Evolutionary conservation across 1,139 yeast species (phyloP), one percentile per base, ranked within the genome.

Genomic region (Pneumocystis carinii): DNA sequence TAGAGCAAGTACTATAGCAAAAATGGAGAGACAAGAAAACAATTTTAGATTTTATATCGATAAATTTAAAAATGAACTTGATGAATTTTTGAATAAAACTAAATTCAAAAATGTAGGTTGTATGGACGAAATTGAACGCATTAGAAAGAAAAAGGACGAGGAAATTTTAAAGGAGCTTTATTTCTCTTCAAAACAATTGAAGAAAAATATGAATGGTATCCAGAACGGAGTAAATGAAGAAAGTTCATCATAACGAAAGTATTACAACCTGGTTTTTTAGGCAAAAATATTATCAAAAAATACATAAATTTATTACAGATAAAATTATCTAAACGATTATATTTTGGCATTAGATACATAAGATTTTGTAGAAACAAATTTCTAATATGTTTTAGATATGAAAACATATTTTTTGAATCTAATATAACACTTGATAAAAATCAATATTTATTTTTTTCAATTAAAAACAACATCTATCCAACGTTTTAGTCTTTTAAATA

Each of bases 51-150:
- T 84, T 68, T 75, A 83, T 68, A 77, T 78, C 61, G 69, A 65
- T 67, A 85, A 84, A 65, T 90, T 90, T 70, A 89, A 86, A 72
- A 90, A 86, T 68, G 97, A 90, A 71, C 76, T 90, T n/a, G 95
- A 85, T 1, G 86, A 82, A 55, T 90, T 89, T 77, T 96, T 90
- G 4, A 90, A 79, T 10, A 92, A 85, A 62, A 79, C 81, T 53
- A 86, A 81, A 70, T 77, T 90, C 65, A 88, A 87, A 71, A 85
- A 83, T 67, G 83, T 89, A 38, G 97, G 97, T 2, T 97, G 97
- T 2, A 80, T 90, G 55, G 94, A 86, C 66, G 97, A 90, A 69
- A 76, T 88, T 24, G 97, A 90, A 70, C 78, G 89, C 64, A 71
- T 79, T 62, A 78, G 96, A 67, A 79, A 78, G 69, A 75, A 80